phyloP scores from a whole-genome alignment of 139 green algal species.

The Auxenochlorella pyrenoidosa region DNA sequence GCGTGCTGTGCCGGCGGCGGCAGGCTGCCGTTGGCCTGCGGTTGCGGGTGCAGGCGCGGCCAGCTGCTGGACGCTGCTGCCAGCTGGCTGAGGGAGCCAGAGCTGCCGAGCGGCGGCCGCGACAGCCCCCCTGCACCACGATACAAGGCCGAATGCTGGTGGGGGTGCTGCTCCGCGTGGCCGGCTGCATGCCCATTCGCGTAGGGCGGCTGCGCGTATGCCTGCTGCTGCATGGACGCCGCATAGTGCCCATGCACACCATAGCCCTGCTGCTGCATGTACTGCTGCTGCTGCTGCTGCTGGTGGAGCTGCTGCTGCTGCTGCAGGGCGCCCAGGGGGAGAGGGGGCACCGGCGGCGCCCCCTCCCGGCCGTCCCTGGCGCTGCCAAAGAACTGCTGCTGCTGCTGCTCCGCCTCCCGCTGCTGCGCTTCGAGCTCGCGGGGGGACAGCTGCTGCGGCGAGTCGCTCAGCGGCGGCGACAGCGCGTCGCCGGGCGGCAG shows the following conservation, averaged over 20 bases:
- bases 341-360: not conserved
- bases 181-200: not conserved
- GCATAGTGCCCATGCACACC: conserved; percentile 2
- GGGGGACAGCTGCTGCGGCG: conserved; percentile 32
- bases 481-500: conserved; percentile 26
- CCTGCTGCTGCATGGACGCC: not conserved
- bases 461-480: conserved; percentile 22
- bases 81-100: too few species aligned
- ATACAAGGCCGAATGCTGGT: too few species aligned
- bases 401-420: not conserved
- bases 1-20: not conserved
- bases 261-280: not conserved
- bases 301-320: conserved; percentile 15
- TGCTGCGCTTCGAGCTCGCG: conserved; percentile 24
- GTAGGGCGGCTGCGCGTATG: not conserved
- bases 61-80: not conserved
- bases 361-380: not conserved
- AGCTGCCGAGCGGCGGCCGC: too few species aligned
- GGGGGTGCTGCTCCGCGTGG: not conserved
- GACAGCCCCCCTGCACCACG: too few species aligned
- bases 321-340: not conserved
- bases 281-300: not conserved
- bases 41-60: not conserved
- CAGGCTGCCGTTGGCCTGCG: not conserved
- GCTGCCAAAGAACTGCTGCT: conserved; percentile 3